Evolutionary conservation across 768 basidiomycete genomes (phyloP).

Genomic region (Termitomyces sp.): DNA sequence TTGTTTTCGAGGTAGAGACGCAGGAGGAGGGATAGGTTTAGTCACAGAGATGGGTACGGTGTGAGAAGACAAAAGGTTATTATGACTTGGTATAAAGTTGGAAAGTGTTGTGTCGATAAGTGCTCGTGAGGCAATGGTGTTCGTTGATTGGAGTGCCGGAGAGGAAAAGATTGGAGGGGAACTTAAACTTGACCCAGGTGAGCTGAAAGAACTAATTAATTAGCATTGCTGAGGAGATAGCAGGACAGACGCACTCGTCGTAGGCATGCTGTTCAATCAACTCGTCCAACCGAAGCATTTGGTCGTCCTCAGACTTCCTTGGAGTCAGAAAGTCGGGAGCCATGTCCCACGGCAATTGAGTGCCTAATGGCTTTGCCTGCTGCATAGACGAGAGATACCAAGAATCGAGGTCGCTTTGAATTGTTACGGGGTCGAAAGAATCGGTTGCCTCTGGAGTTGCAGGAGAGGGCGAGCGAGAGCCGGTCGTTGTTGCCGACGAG

Average conservation of each 20-base stretch:
- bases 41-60: slow-evolving; percentile 45
- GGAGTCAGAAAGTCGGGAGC: slow-evolving; percentile 34
- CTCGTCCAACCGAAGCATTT: slow-evolving; percentile 69
- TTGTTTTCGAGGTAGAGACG: slow-evolving; percentile 51
- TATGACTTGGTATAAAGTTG: slow-evolving; percentile 24
- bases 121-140: slow-evolving; percentile 14
- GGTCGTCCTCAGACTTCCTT: slow-evolving; percentile 46
- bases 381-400: slow-evolving; percentile 53
- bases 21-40: slow-evolving; percentile 67
- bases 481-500: slow-evolving; percentile 49
- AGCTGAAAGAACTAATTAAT: slow-evolving; percentile 23
- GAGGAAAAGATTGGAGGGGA: slow-evolving; percentile 28
- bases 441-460: slow-evolving; percentile 65
- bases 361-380: slow-evolving; percentile 34
- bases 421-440: slow-evolving; percentile 39
- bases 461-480: slow-evolving; percentile 73
- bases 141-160: slow-evolving; percentile 24
- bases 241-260: slow-evolving; percentile 56
- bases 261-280: slow-evolving; percentile 72
- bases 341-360: slow-evolving; percentile 40
- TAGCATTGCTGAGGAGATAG: slow-evolving; percentile 3
- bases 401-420: slow-evolving; percentile 48
- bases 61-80: slow-evolving; percentile 29
- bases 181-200: slow-evolving; percentile 30
- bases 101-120: slow-evolving; percentile 20